Conservation (phyloP, 305 asterid species). For the Solanum hybrid region DNA sequence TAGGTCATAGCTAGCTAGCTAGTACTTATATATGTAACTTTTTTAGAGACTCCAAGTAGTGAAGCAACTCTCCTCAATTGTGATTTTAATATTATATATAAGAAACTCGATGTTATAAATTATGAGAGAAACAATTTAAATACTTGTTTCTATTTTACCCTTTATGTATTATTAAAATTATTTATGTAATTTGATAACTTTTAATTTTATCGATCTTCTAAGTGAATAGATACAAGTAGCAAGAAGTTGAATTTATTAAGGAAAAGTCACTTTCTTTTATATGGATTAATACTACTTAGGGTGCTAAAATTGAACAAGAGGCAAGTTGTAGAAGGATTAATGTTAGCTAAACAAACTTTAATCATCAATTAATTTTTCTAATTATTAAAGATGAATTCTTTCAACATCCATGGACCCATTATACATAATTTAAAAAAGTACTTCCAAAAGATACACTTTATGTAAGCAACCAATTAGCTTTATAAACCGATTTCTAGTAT, state of each 20-base stretch:
- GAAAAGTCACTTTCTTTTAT: not conserved
- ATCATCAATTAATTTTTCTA: not conserved
- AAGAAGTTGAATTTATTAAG: not conserved
- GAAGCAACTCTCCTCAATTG: not conserved
- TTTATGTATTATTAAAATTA: not conserved
- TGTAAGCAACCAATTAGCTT: not conserved
- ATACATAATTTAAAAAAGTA: slow-evolving; percentile 8
- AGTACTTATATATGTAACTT: not conserved
- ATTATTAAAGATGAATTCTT: slow-evolving; percentile 12
- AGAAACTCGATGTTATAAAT: not conserved
- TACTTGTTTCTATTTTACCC: not conserved
- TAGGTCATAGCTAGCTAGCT: not conserved
- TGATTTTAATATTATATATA: not conserved
- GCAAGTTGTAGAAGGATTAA: slow-evolving; percentile 8
- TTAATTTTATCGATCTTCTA: not conserved
- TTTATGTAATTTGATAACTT: not conserved
- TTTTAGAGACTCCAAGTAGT: not conserved
- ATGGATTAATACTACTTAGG: not conserved
- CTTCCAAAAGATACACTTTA: slow-evolving; percentile 17
- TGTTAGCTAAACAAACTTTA: not conserved
- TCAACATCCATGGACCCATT: slow-evolving; percentile 33
- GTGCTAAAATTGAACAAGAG: slow-evolving; percentile 9
- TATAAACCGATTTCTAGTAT: not conserved
- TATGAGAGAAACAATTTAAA: not conserved
- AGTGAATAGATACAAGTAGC: not conserved